phyloP scores from a whole-genome alignment of 495 filamentous ascomycete species.

The Talaromyces trachyspermus region DNA sequence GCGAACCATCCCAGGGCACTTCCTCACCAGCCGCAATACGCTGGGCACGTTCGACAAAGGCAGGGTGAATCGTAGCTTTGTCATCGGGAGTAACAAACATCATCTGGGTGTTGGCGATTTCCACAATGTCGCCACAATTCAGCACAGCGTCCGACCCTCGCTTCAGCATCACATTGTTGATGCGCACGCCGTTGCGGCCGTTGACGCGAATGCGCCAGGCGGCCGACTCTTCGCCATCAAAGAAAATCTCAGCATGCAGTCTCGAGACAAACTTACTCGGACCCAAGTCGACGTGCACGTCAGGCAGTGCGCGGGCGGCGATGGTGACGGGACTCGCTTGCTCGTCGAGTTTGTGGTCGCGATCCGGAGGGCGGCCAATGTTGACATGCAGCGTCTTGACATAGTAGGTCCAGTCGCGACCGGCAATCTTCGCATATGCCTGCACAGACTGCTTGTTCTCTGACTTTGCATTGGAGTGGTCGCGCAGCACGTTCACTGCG shows the following conservation, averaged over 20 bases:
- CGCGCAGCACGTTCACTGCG: conserved; percentile 59
- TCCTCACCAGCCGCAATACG: conserved; percentile 41
- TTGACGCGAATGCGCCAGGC: conserved; percentile 79
- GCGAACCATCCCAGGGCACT: conserved; percentile 29
- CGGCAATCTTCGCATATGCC: conserved; percentile 91
- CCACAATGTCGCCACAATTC: conserved; percentile 78
- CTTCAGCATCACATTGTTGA: conserved; percentile 64
- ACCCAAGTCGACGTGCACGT: conserved; percentile 84
- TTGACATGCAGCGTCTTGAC: conserved; percentile 71
- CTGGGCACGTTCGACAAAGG: conserved; percentile 44
- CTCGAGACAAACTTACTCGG: conserved; percentile 89
- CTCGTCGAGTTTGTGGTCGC: conserved; percentile 34
- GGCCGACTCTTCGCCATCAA: conserved; percentile 50
- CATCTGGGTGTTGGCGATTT: conserved; percentile 90
- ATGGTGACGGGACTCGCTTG: conserved; percentile 40
- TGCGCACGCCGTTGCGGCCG: conserved; percentile 80
- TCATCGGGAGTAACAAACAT: conserved; percentile 85
- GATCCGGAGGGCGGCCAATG: conserved; percentile 75
- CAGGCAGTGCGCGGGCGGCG: conserved; percentile 35
- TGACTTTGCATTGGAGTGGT: conserved; percentile 67
- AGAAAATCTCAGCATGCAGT: conserved; percentile 78
- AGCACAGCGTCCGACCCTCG: conserved; percentile 57
- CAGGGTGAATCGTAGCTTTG: conserved; percentile 49
- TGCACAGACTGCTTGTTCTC: conserved; percentile 65
- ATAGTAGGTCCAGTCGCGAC: conserved; percentile 91